Conservation (phyloP, 306 rosid genomes). For the Quercus cerris region DNA sequence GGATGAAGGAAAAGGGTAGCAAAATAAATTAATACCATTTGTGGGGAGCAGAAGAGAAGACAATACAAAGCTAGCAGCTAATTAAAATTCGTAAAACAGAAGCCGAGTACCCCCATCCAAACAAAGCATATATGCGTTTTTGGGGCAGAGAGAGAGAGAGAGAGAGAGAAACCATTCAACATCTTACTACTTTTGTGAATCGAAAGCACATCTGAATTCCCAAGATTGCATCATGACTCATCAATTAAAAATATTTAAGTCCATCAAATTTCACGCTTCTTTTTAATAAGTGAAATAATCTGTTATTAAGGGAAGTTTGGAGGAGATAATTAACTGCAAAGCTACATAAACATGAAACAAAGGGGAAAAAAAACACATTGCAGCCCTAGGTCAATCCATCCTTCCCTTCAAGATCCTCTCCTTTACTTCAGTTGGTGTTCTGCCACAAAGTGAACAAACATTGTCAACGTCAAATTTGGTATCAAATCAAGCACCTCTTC, state of each 20-base stretch:
- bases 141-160: neutral
- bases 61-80: no score
- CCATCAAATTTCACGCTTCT: neutral
- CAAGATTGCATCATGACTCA: neutral
- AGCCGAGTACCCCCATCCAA: no score
- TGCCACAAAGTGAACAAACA: constrained; percentile 36
- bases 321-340: neutral
- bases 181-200: neutral
- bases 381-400: constrained; percentile 60
- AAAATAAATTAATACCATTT: no score
- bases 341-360: neutral
- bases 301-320: no score
- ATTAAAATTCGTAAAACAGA: no score
- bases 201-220: constrained; percentile 3
- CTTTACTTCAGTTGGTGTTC: constrained; percentile 88
- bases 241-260: neutral
- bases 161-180: neutral
- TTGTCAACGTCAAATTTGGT: constrained; percentile 5
- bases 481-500: neutral
- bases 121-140: neutral
- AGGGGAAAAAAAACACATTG: neutral
- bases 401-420: constrained; percentile 96
- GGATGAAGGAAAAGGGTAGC: no score
- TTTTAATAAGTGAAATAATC: no score
- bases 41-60: no score